phyloP scores from a whole-genome alignment of 2,329 filamentous ascomycete species.

The Pseudocercospora vitis region DNA sequence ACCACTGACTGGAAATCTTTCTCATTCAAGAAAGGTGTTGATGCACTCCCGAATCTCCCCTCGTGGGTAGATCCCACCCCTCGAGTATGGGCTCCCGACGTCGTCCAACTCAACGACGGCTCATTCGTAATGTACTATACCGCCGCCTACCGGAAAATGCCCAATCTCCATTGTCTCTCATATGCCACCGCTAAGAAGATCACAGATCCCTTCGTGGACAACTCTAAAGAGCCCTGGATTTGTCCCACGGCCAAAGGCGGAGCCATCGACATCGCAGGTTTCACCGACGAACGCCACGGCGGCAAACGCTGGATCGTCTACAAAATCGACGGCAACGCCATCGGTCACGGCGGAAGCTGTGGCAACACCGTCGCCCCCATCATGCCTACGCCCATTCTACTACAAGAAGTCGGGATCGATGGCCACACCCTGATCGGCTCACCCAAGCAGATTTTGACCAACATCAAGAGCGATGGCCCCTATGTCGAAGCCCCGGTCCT shows the following conservation, averaged over 20 bases:
- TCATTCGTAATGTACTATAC: conserved; percentile 40
- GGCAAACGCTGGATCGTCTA: conserved; percentile 35
- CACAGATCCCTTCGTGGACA: conserved; percentile 32
- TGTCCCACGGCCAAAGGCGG: conserved; percentile 36
- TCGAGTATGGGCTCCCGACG: conserved; percentile 64
- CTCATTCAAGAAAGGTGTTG: conserved; percentile 39
- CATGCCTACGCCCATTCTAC: conserved; percentile 35
- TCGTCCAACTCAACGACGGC: conserved; percentile 43
- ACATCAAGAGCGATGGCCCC: conserved; percentile 33
- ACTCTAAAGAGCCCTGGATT: conserved; percentile 29
- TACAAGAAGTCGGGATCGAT: conserved; percentile 36
- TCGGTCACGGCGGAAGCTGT: conserved; percentile 33
- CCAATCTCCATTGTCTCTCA: conserved; percentile 38
- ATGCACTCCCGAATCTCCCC: conserved; percentile 54
- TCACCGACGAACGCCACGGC: conserved; percentile 35
- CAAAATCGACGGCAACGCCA: conserved; percentile 42
- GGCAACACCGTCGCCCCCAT: conserved; percentile 38
- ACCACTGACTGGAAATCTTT: conserved; percentile 41
- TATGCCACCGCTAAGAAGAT: conserved; percentile 33
- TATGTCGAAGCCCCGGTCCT: conserved; percentile 35
- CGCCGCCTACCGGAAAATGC: conserved; percentile 28
- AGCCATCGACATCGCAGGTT: conserved; percentile 38
- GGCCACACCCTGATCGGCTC: conserved; percentile 33
- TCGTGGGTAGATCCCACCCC: conserved; percentile 51
- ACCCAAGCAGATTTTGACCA: conserved; percentile 31